These are phyloP conservation scores for Chaetomium cochliodes DNA, from an alignment of 495 filamentous ascomycete genomes.

Conservation along the genomic window DNA sequence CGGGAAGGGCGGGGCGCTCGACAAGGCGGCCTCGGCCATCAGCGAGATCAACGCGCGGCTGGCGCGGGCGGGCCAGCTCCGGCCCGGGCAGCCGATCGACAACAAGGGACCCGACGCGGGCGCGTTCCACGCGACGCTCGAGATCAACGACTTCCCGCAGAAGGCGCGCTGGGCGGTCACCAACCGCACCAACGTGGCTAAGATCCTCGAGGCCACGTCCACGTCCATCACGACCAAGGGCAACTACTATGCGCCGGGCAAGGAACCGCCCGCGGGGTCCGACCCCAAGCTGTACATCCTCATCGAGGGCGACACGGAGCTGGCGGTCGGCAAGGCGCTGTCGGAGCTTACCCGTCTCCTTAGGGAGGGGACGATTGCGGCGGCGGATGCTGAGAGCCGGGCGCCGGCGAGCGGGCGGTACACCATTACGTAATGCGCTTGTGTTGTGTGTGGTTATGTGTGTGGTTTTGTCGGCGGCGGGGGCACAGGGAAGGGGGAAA, in stretches of 20 bases:
- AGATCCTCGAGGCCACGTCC: slow-evolving; percentile 91
- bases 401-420: slow-evolving; percentile 84
- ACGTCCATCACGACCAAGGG: slow-evolving; percentile 98
- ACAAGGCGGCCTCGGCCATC: slow-evolving; percentile 80
- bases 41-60: slow-evolving; percentile 83
- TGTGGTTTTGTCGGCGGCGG: background rate
- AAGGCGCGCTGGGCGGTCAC: slow-evolving; percentile 99
- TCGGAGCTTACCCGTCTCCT: slow-evolving; percentile 82
- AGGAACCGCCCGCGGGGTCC: slow-evolving; percentile 68
- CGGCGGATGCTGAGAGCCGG: slow-evolving; percentile 77
- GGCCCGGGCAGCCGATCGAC: slow-evolving; percentile 92
- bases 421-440: slow-evolving; percentile 65
- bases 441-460: background rate
- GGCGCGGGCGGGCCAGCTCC: slow-evolving; percentile 79
- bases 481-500: background rate
- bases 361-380: slow-evolving; percentile 89
- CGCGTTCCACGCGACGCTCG: slow-evolving; percentile 93
- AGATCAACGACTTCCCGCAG: slow-evolving; percentile 99
- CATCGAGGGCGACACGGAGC: slow-evolving; percentile 94
- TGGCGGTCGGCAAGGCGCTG: slow-evolving; percentile 89
- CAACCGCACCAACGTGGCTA: slow-evolving; percentile 97
- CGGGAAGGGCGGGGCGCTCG: slow-evolving; percentile 67
- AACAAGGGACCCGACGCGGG: slow-evolving; percentile 98
- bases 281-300: slow-evolving; percentile 94
- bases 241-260: slow-evolving; percentile 79